A percentile compares a stretch with the other conserved stretches of the same genome.
These are phyloP conservation scores for Friedmanniomyces simplex DNA, from an alignment of 495 filamentous ascomycete genomes.

Conservation along the genomic window DNA sequence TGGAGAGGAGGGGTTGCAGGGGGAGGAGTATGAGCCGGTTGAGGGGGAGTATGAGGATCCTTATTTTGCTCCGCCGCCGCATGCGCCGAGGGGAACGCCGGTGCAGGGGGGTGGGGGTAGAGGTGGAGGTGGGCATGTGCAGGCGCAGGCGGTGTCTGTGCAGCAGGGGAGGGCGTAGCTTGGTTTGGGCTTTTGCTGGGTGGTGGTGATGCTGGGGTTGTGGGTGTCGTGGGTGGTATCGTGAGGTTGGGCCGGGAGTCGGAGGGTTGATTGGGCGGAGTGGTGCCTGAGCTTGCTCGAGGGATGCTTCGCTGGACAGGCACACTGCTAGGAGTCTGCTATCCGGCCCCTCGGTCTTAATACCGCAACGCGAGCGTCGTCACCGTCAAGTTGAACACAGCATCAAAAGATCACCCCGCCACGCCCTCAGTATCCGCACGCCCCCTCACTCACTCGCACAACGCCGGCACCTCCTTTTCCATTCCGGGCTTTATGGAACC, in stretches of 20 bases:
- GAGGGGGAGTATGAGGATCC: slow-evolving; percentile 1
- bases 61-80: slow-evolving; percentile 6
- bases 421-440: no score
- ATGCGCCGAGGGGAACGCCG: neutral
- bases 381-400: no score
- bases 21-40: neutral
- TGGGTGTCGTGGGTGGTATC: neutral
- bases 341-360: no score
- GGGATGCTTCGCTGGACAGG: no score
- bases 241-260: neutral
- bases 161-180: neutral
- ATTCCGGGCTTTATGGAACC: no score
- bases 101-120: neutral
- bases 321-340: no score
- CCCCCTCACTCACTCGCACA: no score
- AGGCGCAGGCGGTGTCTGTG: neutral
- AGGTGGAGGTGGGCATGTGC: no score
- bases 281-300: no score
- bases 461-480: no score
- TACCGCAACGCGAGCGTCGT: no score
- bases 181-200: neutral
- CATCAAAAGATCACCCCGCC: no score
- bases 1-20: neutral
- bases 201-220: neutral
- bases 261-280: neutral